Conservation (phyloP, 2,329 filamentous ascomycete genomes). For the Xylariaceae sp. region DNA sequence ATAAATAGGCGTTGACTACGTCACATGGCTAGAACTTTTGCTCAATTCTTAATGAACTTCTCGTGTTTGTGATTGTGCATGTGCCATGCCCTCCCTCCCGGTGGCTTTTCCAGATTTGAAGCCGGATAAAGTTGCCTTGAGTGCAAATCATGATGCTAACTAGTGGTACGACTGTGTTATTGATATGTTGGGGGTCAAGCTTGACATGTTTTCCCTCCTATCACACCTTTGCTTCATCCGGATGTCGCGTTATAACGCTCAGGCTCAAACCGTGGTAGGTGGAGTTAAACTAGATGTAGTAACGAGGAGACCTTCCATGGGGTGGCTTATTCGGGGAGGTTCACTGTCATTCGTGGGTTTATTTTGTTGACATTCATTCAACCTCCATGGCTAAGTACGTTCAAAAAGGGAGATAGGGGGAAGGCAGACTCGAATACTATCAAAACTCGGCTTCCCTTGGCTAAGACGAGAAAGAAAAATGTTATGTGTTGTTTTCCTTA, state of each 20-base stretch:
- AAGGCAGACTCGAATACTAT: neutral
- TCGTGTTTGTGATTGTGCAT: neutral
- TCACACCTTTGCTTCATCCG: neutral
- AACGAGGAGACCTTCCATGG: constrained; percentile 1
- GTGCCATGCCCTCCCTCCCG: neutral
- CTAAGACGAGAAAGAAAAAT: neutral
- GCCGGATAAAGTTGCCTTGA: neutral
- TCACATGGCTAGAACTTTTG: neutral
- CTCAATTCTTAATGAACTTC: neutral
- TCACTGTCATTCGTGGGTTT: constrained; percentile 14
- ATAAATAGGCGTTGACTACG: constrained; percentile 8
- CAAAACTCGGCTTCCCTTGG: neutral
- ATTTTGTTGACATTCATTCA: neutral
- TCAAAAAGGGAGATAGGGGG: neutral
- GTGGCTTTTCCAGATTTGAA: constrained; percentile 41
- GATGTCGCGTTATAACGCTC: neutral
- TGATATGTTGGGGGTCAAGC: neutral
- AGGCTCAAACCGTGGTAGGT: constrained; percentile 1
- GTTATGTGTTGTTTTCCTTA: neutral
- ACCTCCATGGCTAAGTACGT: neutral
- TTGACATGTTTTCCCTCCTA: constrained; percentile 16
- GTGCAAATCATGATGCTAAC: neutral
- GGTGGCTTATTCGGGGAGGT: neutral
- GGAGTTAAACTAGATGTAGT: constrained; percentile 10
- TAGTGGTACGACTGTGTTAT: constrained; percentile 6